Evolutionary conservation across 2,329 filamentous ascomycete genomes (phyloP).

Genomic region (Ustilaginoidea virens): DNA sequence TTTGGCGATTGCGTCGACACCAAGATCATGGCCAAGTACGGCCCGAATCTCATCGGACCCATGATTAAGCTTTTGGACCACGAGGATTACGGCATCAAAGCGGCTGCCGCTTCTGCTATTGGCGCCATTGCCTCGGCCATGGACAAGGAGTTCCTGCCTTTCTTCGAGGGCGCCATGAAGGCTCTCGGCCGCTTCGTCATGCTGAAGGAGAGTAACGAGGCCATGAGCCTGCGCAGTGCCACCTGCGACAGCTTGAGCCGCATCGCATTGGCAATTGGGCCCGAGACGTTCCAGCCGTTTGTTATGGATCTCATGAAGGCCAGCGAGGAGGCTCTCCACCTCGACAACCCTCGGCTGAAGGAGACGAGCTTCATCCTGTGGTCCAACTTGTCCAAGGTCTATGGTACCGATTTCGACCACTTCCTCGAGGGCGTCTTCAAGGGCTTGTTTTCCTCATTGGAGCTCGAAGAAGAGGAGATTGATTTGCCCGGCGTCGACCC

Average conservation of each 20-base stretch:
- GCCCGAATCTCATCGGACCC: slow-evolving; percentile 67
- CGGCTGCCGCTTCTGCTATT: slow-evolving; percentile 73
- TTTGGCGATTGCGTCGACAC: slow-evolving; percentile 77
- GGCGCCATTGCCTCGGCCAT: slow-evolving; percentile 82
- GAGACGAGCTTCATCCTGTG: slow-evolving; percentile 97
- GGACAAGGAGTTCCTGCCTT: slow-evolving; percentile 73
- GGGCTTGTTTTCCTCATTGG: slow-evolving; percentile 68
- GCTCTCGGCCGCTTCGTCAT: slow-evolving; percentile 71
- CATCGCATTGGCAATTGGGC: slow-evolving; percentile 77
- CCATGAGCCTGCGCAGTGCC: slow-evolving; percentile 76
- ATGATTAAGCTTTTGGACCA: slow-evolving; percentile 74
- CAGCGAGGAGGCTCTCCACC: slow-evolving; percentile 76
- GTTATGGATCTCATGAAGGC: slow-evolving; percentile 82
- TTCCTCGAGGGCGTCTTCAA: slow-evolving; percentile 67
- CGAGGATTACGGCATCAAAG: slow-evolving; percentile 79
- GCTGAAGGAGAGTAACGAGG: slow-evolving; percentile 79
- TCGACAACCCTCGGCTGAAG: slow-evolving; percentile 80
- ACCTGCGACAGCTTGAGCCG: slow-evolving; percentile 89
- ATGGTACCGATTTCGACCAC: slow-evolving; percentile 66
- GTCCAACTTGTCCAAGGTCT: slow-evolving; percentile 88
- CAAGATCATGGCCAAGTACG: slow-evolving; percentile 63
- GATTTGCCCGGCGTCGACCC: slow-evolving; percentile 49
- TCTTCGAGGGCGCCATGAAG: slow-evolving; percentile 81
- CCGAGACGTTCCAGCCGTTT: slow-evolving; percentile 77
- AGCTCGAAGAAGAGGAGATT: slow-evolving; percentile 78